Evolutionary conservation across 768 basidiomycete species (phyloP), one percentile per base, ranked within the genome.

Genomic region (Boletus rex-veris): DNA sequence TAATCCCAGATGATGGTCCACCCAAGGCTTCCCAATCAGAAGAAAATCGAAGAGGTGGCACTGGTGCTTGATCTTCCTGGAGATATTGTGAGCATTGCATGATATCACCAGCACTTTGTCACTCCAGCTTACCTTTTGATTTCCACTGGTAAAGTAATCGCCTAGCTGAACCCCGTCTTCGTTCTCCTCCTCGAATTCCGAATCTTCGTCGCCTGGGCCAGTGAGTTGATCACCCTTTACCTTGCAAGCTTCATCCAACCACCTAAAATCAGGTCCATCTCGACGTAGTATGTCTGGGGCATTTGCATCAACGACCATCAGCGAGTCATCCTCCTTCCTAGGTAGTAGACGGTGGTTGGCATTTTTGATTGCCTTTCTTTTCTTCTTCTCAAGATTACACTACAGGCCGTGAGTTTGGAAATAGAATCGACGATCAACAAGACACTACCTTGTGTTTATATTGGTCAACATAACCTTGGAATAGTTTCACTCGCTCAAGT

Each of bases 271-370:
- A 7, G 44, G 48, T 31, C 19, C 44, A 42, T 50, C 54, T 21
- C 53, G 48, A 35, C 42, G 41, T 8, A 69, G 46, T 11, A 36
- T 33, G 35, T 69, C 68, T 7, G 69, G 59, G 11, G 60, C 59
- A 40, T 69, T 65, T 16, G 54, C 30, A 33, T 71, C 67, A 36
- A 69, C 58, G n/a, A 69, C 59, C 57, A 71, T 50, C 26, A 69
- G 44, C 0, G 69, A 69, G 1, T 71, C 64, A 1, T 69, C 68
- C 38, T 71, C 69, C 24, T 55, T 57, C 38, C 33, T 51, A 21
- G 54, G 45, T 38, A 21, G 28, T 18, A 50, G 21, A 14, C 18
- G 56, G 15, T 39, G 49, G 18, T 40, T 58, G 35, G 52, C 53
- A 31, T 37, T 49, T 38, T 67, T 55, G 2, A 71, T 43, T 2